Conservation (phyloP, 371 early-diverging fungal species). For the Mortierella sp. region DNA sequence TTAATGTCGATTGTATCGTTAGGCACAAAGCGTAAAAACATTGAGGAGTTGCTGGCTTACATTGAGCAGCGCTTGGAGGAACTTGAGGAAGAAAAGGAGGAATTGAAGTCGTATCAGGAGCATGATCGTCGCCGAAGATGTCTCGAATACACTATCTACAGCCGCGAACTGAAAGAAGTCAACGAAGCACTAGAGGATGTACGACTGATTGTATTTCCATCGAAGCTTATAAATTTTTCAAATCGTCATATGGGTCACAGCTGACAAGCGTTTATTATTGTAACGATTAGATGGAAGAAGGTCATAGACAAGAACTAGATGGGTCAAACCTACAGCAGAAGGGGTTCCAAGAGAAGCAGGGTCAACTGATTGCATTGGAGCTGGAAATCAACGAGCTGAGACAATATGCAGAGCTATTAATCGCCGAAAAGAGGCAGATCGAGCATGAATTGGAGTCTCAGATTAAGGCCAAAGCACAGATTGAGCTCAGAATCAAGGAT, state of each 20-base stretch:
- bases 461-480: constrained; percentile 68
- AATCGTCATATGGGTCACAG: not conserved
- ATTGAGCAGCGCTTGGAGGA: constrained; percentile 93
- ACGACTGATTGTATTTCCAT: not conserved
- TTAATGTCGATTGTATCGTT: constrained; percentile 1
- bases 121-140: constrained; percentile 89
- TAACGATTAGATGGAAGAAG: constrained; percentile 62
- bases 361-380: constrained; percentile 53
- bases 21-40: constrained; percentile 91
- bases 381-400: constrained; percentile 59
- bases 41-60: constrained; percentile 87
- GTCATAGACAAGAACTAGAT: constrained; percentile 61
- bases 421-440: constrained; percentile 69
- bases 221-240: not conserved
- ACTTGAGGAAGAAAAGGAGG: constrained; percentile 95
- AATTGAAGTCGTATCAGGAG: constrained; percentile 88
- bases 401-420: constrained; percentile 63
- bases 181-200: constrained; percentile 79
- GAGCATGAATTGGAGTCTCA: constrained; percentile 67
- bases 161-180: constrained; percentile 88
- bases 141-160: constrained; percentile 93
- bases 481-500: constrained; percentile 69
- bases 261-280: not conserved
- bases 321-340: constrained; percentile 54
- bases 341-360: constrained; percentile 26